Evolutionary conservation across 2,329 filamentous ascomycete genomes (phyloP).

Genomic region (Fusarium sp.): DNA sequence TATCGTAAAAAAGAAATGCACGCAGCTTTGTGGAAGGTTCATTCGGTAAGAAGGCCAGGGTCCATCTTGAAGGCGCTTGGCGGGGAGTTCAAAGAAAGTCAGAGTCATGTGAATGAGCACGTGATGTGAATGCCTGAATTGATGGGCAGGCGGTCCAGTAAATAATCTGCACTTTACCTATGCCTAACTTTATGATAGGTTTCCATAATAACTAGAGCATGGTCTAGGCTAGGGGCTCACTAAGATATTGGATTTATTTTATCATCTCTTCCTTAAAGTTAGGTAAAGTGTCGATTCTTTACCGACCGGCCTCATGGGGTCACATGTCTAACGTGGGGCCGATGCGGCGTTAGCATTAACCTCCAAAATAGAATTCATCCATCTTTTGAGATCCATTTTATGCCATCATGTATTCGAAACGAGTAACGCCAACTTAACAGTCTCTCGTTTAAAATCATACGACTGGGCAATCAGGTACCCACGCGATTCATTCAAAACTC

Average conservation of each 20-base stretch:
- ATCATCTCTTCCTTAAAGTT: no score
- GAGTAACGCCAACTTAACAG: conserved; percentile 15
- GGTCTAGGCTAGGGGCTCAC: no score
- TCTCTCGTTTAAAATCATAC: background rate
- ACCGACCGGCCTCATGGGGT: no score
- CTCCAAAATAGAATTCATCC: background rate
- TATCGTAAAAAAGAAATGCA: conserved; percentile 2
- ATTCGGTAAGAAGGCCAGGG: conserved; percentile 2
- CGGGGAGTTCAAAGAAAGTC: background rate
- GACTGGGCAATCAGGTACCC: conserved; percentile 13
- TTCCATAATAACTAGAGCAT: no score
- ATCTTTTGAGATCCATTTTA: conserved; percentile 6
- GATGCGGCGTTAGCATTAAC: conserved; percentile 22
- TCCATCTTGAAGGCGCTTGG: conserved; percentile 1
- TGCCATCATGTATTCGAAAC: conserved; percentile 20
- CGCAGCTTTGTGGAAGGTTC: conserved; percentile 24
- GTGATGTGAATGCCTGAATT: background rate
- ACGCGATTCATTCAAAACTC: conserved; percentile 27
- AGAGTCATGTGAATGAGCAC: background rate
- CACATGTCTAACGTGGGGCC: background rate
- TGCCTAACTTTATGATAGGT: no score
- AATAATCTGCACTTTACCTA: no score
- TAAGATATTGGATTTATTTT: no score
- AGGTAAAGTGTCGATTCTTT: no score
- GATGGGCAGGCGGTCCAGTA: no score